These are phyloP conservation scores for Dichomitus squalens DNA, from an alignment of 1,284 basidiomycete genomes.

Conservation along the genomic window DNA sequence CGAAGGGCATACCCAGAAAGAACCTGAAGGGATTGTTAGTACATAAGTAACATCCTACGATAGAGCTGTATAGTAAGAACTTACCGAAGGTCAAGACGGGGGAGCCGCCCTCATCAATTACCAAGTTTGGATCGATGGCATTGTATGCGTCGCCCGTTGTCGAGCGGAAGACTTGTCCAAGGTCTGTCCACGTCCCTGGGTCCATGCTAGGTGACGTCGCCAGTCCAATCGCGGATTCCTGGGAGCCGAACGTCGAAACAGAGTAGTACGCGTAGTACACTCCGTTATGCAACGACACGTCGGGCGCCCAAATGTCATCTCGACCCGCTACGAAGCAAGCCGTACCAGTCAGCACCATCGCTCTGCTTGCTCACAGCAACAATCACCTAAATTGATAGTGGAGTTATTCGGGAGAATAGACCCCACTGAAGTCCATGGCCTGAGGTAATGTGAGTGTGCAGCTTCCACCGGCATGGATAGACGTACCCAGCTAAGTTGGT, in stretches of 20 bases:
- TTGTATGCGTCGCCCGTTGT: constrained; percentile 34
- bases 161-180: constrained; percentile 36
- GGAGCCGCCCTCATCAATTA: constrained; percentile 14
- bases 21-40: constrained; percentile 5
- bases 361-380: not conserved
- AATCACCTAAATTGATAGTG: constrained; percentile 17
- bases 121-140: constrained; percentile 27
- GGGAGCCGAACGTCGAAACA: constrained; percentile 36
- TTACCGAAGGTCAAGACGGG: constrained; percentile 17
- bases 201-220: constrained; percentile 38
- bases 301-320: constrained; percentile 28
- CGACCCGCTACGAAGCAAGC: constrained; percentile 11
- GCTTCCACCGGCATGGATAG: not conserved
- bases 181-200: constrained; percentile 39
- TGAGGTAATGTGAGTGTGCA: not conserved
- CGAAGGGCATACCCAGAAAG: constrained; percentile 18
- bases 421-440: constrained; percentile 25
- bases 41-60: not conserved
- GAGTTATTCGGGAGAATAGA: constrained; percentile 22
- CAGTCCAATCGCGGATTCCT: constrained; percentile 38
- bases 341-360: not conserved
- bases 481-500: constrained; percentile 24
- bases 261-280: constrained; percentile 36
- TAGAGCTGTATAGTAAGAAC: not conserved
- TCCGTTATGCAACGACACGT: constrained; percentile 24